Conservation (phyloP, 768 basidiomycete genomes). For the Pisolithus sp. region DNA sequence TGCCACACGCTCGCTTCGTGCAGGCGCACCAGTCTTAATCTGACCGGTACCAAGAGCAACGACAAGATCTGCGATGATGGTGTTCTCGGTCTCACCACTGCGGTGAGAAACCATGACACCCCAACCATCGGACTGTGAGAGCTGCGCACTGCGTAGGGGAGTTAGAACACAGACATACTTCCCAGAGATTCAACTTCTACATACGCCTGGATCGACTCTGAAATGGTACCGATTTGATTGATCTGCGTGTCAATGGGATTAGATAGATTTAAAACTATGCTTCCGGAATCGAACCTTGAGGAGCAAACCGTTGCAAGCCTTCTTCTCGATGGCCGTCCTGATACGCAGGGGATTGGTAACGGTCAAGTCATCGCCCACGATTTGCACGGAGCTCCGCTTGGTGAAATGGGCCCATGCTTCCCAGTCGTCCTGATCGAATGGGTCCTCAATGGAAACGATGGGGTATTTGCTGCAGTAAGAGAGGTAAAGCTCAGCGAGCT, state of each 20-base stretch:
- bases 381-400: constrained; percentile 69
- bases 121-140: constrained; percentile 94
- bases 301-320: constrained; percentile 97
- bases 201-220: constrained; percentile 97
- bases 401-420: constrained; percentile 96
- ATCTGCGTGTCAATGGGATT: constrained; percentile 39
- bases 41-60: constrained; percentile 90
- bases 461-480: constrained; percentile 88
- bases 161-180: constrained; percentile 1
- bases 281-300: constrained; percentile 58
- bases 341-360: constrained; percentile 97
- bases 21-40: constrained; percentile 99
- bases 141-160: constrained; percentile 64
- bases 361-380: constrained; percentile 94
- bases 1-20: constrained; percentile 92
- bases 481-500: constrained; percentile 92
- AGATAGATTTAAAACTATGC: neutral
- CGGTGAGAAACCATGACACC: constrained; percentile 99
- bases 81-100: constrained; percentile 97
- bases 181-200: constrained; percentile 26
- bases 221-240: constrained; percentile 99
- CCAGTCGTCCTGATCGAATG: constrained; percentile 99
- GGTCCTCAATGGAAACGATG: constrained; percentile 93
- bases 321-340: constrained; percentile 99
- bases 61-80: constrained; percentile 90